Evolutionary conservation across 2,329 filamentous ascomycete genomes (phyloP), one percentile per base, ranked within the genome.

Genomic region (Cordyceps cateniannulata): DNA sequence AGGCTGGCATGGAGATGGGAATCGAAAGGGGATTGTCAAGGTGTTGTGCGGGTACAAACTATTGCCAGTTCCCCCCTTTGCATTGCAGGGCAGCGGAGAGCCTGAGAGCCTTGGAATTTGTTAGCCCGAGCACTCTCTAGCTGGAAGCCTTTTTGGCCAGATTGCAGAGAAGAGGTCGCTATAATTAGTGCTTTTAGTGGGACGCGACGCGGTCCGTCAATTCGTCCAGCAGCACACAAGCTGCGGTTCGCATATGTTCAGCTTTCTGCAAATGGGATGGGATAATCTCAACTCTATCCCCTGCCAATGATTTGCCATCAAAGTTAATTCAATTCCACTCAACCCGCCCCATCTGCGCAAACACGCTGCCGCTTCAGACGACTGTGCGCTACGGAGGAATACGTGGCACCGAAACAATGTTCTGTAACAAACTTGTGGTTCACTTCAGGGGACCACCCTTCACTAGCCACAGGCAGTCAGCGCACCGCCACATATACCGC

Each of bases 151-250:
- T 35, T 27, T 59, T 59, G 57, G 57, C 57, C 57, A 59, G 48
- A 53, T 59, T 59, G 57, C 57, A 59, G 38, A 59, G n/a, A 59
- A 6, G 25, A 24, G 54, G 52, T 5, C 44, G 44, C 54, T 57
- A 22, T 40, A 58, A 58, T 40, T 57, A 48, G 20, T 57, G 44
- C 42, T 59, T 59, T 52, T 59, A 59, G 57, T 59, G 57, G 57
- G 57, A 47, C 38, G 38, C 48, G 38, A 45, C 27, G 48, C 35
- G 48, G 10, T 35, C 32, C 8, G 10, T 35, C 32, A 14, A 14
- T 35, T 35, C 32, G 32, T 35, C 10, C 32, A 35, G n/a, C n/a
- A 32, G 10, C 32, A 9, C 32, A 10, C 32, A 35, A 12, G 32
- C 10, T 35, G 10, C 32, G 10, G 32, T 12, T 35, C 32, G 32